Evolutionary conservation across 192 early-diverging fungal genomes (phyloP).

Genomic region (Coemansia sp.): DNA sequence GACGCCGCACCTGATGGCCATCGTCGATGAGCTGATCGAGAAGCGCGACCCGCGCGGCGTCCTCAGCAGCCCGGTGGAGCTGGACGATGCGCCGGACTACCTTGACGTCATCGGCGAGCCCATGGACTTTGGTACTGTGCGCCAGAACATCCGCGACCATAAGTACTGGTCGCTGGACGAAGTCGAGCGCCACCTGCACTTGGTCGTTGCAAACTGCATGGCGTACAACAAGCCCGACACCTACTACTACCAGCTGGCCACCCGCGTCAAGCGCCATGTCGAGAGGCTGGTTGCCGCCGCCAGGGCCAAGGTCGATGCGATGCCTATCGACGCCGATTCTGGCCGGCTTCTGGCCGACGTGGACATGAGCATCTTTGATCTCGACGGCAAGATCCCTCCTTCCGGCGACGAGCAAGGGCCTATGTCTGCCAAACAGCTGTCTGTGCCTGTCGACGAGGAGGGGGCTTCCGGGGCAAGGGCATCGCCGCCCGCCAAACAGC

Average conservation of each 20-base stretch:
- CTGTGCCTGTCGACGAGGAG: too few relatives aligned
- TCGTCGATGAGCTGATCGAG: conserved; percentile 67
- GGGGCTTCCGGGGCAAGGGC: too few relatives aligned
- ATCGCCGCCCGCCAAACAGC: too few relatives aligned
- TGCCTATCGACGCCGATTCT: conserved; percentile 43
- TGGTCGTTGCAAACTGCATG: conserved; percentile 51
- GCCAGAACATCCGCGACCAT: conserved; percentile 58
- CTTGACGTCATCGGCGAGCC: conserved; percentile 66
- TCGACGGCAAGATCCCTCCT: conserved; percentile 12
- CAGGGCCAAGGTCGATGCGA: neutral
- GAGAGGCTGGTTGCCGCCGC: conserved; percentile 29
- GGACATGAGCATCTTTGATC: conserved; percentile 35
- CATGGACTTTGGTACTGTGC: conserved; percentile 78
- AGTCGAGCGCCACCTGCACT: conserved; percentile 58
- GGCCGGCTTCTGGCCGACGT: conserved; percentile 29
- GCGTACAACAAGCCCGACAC: conserved; percentile 53
- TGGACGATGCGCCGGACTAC: conserved; percentile 76
- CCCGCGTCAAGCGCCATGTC: conserved; percentile 31
- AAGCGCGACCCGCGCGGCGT: conserved; percentile 72
- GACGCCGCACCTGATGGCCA: conserved; percentile 63
- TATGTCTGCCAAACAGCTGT: too few relatives aligned
- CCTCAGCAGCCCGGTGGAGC: conserved; percentile 72
- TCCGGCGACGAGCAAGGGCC: neutral
- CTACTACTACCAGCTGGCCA: conserved; percentile 47
- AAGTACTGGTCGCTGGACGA: conserved; percentile 62